phyloP scores from a whole-genome alignment of 495 filamentous ascomycete genomes.

The Neurospora sp. region DNA sequence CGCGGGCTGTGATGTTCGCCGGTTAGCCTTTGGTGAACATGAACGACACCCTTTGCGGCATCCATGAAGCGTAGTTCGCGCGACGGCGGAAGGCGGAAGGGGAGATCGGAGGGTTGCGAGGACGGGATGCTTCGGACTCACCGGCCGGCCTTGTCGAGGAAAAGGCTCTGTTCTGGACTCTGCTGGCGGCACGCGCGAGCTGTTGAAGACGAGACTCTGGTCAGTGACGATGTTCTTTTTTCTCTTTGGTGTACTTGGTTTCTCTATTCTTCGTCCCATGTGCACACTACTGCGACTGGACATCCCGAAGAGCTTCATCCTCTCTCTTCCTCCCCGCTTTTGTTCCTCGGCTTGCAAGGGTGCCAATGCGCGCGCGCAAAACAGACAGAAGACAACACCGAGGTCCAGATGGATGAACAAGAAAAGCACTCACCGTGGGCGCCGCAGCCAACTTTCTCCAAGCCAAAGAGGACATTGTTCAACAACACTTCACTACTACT shows the following conservation, averaged over 20 bases:
- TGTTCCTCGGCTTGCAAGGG: constrained; percentile 12
- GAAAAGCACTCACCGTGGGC: constrained; percentile 31
- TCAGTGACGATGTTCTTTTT: neutral
- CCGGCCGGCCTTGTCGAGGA: constrained; percentile 75
- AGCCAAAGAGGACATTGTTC: constrained; percentile 43
- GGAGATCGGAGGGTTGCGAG: neutral
- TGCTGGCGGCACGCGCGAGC: constrained; percentile 37
- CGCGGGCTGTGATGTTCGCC: constrained; percentile 37
- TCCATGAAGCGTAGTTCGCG: neutral
- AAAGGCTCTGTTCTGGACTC: constrained; percentile 58
- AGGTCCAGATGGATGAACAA: neutral
- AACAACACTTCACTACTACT: constrained; percentile 7
- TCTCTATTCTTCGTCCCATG: neutral
- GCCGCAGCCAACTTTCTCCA: constrained; percentile 36
- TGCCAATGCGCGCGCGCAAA: neutral
- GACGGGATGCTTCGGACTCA: constrained; percentile 31
- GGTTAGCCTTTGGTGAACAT: neutral
- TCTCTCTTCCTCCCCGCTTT: neutral
- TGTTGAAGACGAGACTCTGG: constrained; percentile 10
- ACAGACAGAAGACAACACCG: neutral
- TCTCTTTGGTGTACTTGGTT: neutral
- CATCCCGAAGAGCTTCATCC: neutral
- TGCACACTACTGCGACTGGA: neutral
- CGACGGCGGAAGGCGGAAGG: neutral
- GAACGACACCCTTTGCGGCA: neutral